phyloP scores from a whole-genome alignment of 2,329 filamentous ascomycete genomes.

The Ustulina deusta region DNA sequence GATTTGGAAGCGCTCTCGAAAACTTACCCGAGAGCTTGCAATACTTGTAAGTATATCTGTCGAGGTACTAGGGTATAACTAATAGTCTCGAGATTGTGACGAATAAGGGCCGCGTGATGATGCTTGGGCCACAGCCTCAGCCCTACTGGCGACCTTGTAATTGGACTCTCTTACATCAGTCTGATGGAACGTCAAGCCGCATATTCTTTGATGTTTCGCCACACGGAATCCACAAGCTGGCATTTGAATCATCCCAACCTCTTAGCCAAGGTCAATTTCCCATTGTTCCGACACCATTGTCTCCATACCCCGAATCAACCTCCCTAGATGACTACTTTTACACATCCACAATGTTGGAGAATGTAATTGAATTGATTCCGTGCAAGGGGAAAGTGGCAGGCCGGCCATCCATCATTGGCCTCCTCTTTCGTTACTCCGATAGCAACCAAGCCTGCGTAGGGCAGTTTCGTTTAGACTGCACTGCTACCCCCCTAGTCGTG shows the following conservation, averaged over 20 bases:
- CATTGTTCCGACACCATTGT: neutral
- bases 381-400: neutral
- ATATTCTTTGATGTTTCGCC: slow-evolving; percentile 16
- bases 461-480: slow-evolving; percentile 7
- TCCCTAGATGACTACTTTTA: slow-evolving; percentile 1
- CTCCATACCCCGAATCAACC: neutral
- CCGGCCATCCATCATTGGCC: neutral
- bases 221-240: slow-evolving; percentile 8
- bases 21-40: neutral
- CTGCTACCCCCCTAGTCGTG: neutral
- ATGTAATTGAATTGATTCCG: neutral
- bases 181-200: neutral
- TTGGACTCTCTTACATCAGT: slow-evolving; percentile 10
- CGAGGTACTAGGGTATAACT: neutral
- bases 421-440: slow-evolving; percentile 14
- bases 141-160: neutral
- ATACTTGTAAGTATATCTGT: slow-evolving; percentile 1
- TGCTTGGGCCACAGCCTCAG: neutral
- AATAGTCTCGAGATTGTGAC: neutral
- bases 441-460: neutral
- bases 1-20: slow-evolving; percentile 8
- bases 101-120: neutral
- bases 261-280: neutral
- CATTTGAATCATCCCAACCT: slow-evolving; percentile 6
- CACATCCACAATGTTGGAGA: neutral